Evolutionary conservation across 108 stramenopile genomes (phyloP).

Genomic region (Pseudonitzschia delicatissima): DNA sequence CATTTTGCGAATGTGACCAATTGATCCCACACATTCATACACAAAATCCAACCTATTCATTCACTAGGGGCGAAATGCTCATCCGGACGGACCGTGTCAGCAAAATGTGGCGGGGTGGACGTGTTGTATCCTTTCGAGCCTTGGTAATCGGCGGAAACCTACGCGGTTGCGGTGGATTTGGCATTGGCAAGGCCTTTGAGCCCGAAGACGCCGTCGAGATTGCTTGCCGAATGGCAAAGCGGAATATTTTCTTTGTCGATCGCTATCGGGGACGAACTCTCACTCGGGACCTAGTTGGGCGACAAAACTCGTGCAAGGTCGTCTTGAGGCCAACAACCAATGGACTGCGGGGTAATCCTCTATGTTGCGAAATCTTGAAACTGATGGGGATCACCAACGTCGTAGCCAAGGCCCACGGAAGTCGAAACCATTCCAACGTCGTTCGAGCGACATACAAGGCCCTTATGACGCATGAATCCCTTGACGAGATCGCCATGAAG

Average conservation of each 20-base stretch:
- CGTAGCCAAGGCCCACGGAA: slow-evolving; percentile 80
- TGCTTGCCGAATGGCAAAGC: slow-evolving; percentile 71
- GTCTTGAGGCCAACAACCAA: slow-evolving; percentile 63
- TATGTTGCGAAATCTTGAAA: slow-evolving; percentile 75
- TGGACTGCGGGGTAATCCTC: slow-evolving; percentile 70
- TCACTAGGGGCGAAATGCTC: slow-evolving; percentile 72
- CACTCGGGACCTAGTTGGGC: slow-evolving; percentile 77
- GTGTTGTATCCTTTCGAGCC: slow-evolving; percentile 86
- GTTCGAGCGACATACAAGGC: slow-evolving; percentile 93
- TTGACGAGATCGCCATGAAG: slow-evolving; percentile 89
- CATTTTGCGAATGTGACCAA: too few relatives aligned
- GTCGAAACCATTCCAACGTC: slow-evolving; percentile 81
- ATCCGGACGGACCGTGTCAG: slow-evolving; percentile 81
- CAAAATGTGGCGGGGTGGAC: slow-evolving; percentile 92
- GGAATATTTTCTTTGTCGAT: slow-evolving; percentile 91
- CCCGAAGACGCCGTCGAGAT: slow-evolving; percentile 79
- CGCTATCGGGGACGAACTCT: slow-evolving; percentile 71
- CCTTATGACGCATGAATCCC: slow-evolving; percentile 79
- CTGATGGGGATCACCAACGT: slow-evolving; percentile 83
- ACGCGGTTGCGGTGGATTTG: slow-evolving; percentile 95
- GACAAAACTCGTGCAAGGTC: slow-evolving; percentile 89
- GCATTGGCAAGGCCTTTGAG: slow-evolving; percentile 88
- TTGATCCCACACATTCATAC: too few relatives aligned
- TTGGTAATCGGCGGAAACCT: slow-evolving; percentile 91
- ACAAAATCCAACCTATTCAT: too few relatives aligned